Conservation (phyloP, 2,329 filamentous ascomycete genomes). For the Aureobasidium sp. region DNA sequence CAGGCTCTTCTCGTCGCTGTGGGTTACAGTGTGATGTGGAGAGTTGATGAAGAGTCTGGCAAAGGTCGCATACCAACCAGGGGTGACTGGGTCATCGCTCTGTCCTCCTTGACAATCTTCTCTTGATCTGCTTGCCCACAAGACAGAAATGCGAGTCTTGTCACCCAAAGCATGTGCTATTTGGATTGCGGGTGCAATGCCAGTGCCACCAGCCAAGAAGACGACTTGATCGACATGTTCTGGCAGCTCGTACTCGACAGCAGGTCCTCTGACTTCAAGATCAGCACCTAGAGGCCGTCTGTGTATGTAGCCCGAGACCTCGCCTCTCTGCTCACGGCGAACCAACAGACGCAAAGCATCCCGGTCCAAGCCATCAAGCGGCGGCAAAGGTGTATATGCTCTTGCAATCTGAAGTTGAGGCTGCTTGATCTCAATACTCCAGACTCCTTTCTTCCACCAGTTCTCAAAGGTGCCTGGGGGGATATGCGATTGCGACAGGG, state of each 20-base stretch:
- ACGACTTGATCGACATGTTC: constrained; percentile 53
- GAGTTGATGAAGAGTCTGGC: background rate
- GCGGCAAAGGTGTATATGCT: constrained; percentile 82
- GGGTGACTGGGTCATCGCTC: constrained; percentile 37
- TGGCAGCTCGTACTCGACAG: constrained; percentile 56
- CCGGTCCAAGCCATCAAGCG: constrained; percentile 27
- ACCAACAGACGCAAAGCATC: constrained; percentile 63
- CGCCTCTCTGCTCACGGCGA: constrained; percentile 68
- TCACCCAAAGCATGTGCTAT: constrained; percentile 50
- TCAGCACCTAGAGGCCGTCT: constrained; percentile 25
- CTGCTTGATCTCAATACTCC: constrained; percentile 90
- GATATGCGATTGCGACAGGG: constrained; percentile 35
- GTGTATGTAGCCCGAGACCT: constrained; percentile 78
- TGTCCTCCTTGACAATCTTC: constrained; percentile 59
- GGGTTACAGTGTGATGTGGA: constrained; percentile 1
- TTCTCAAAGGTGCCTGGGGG: constrained; percentile 15
- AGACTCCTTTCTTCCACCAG: constrained; percentile 32
- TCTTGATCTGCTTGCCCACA: constrained; percentile 71
- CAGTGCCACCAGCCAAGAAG: constrained; percentile 87
- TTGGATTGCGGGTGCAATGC: constrained; percentile 84
- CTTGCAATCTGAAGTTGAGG: constrained; percentile 87
- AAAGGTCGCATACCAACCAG: constrained; percentile 2
- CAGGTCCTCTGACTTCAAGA: constrained; percentile 75
- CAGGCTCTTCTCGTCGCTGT: constrained; percentile 39
- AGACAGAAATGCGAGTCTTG: constrained; percentile 52